These are phyloP conservation scores for Lenwebbia sp. DNA, from an alignment of 345 rosid genomes.

Conservation along the genomic window DNA sequence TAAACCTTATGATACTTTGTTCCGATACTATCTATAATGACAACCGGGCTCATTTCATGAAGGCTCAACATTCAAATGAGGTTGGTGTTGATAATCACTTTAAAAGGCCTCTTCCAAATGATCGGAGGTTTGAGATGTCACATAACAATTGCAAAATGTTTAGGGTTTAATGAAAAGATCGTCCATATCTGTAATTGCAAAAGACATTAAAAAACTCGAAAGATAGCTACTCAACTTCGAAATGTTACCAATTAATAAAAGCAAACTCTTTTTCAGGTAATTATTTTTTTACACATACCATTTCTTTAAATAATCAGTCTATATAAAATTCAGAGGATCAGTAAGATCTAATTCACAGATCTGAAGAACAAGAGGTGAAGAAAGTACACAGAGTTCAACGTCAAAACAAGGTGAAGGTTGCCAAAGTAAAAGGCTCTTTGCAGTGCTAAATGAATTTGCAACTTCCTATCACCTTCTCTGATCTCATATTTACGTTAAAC, in stretches of 20 bases:
- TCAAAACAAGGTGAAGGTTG: neutral
- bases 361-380: neutral
- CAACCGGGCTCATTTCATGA: neutral
- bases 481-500: neutral
- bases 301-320: neutral
- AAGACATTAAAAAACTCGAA: neutral
- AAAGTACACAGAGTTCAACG: neutral
- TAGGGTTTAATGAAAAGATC: neutral
- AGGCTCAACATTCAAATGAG: neutral
- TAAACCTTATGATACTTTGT: neutral
- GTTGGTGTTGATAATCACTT: neutral
- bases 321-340: neutral
- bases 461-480: neutral
- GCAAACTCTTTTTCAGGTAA: neutral
- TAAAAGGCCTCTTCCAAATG: neutral
- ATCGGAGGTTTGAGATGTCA: neutral
- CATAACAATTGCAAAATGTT: neutral
- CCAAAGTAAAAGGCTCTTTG: neutral
- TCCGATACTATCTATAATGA: neutral
- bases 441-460: neutral
- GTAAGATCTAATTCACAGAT: neutral
- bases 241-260: neutral
- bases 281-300: neutral
- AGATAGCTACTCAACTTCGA: neutral
- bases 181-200: neutral